Conservation (phyloP, 331 rosid genomes). For the Arachis monticola region DNA sequence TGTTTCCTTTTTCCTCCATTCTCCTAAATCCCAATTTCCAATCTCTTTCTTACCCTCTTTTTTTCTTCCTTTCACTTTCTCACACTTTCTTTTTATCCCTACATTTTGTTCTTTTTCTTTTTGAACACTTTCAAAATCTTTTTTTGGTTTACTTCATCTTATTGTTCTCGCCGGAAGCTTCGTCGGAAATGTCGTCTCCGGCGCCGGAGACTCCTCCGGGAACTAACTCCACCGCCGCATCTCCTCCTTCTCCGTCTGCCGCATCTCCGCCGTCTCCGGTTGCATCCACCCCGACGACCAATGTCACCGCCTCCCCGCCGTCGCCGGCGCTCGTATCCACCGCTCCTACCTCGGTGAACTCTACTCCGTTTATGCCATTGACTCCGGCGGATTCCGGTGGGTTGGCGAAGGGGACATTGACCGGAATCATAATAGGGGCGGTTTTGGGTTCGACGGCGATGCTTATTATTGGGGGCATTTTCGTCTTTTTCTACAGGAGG, state of each 20-base stretch:
- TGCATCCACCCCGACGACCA: not conserved
- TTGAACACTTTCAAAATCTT: not conserved
- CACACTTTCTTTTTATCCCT: not conserved
- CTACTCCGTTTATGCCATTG: not conserved
- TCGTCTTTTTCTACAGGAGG: constrained; percentile 38
- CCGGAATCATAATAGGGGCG: constrained; percentile 49
- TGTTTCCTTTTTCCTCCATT: not conserved
- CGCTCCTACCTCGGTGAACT: not conserved
- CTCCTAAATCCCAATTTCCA: not conserved
- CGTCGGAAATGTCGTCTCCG: constrained; percentile 26
- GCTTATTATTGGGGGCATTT: constrained; percentile 49
- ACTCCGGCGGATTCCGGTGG: not conserved
- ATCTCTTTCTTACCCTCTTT: not conserved
- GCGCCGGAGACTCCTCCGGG: constrained; percentile 21
- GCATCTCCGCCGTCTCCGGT: not conserved
- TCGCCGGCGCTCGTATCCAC: not conserved
- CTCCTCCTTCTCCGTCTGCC: constrained; percentile 3
- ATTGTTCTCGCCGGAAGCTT: not conserved
- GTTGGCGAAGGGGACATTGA: constrained; percentile 25
- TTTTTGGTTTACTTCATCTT: not conserved
- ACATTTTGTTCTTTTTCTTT: too few species aligned
- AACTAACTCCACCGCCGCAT: constrained; percentile 3
- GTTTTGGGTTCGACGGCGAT: constrained; percentile 54
- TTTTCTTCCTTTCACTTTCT: not conserved
- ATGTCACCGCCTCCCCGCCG: not conserved